Conservation (phyloP, 495 filamentous ascomycete genomes). For the Penicillium waksmanii region DNA sequence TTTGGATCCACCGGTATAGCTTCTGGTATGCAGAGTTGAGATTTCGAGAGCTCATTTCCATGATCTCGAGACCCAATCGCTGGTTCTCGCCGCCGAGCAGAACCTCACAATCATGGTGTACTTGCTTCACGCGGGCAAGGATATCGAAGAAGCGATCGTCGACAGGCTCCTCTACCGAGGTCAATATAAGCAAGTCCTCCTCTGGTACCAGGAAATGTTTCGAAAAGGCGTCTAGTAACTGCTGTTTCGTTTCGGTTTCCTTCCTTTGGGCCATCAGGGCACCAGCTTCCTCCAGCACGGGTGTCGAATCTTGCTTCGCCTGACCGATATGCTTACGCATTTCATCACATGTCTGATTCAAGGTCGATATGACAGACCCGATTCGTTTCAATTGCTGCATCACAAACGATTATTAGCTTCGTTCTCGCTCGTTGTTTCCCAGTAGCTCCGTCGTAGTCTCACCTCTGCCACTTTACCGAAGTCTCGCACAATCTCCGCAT, state of each 20-base stretch:
- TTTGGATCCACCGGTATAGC: slow-evolving; percentile 90
- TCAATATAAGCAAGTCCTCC: slow-evolving; percentile 72
- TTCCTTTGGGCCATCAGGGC: slow-evolving; percentile 73
- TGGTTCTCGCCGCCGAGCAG: slow-evolving; percentile 91
- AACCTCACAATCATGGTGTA: slow-evolving; percentile 85
- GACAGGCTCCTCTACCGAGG: slow-evolving; percentile 75
- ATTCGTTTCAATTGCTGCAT: slow-evolving; percentile 83
- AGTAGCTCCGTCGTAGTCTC: slow-evolving; percentile 18
- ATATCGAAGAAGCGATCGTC: slow-evolving; percentile 84
- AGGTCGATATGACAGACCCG: slow-evolving; percentile 71
- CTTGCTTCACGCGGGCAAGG: slow-evolving; percentile 80
- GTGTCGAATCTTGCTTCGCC: slow-evolving; percentile 73
- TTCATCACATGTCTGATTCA: slow-evolving; percentile 81
- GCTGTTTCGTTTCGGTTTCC: slow-evolving; percentile 84
- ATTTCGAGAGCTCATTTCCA: slow-evolving; percentile 83
- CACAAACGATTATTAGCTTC: slow-evolving; percentile 13
- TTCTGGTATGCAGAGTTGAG: slow-evolving; percentile 95
- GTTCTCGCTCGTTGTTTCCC: neutral
- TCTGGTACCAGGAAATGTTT: slow-evolving; percentile 84
- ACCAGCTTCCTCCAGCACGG: slow-evolving; percentile 78
- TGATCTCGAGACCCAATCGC: slow-evolving; percentile 80
- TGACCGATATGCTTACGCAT: slow-evolving; percentile 77
- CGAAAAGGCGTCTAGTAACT: slow-evolving; percentile 79
- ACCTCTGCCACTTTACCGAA: slow-evolving; percentile 93
- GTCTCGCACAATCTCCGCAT: slow-evolving; percentile 87